Conservation (phyloP, 2,329 filamentous ascomycete species). For the Hypoxylon sp. region DNA sequence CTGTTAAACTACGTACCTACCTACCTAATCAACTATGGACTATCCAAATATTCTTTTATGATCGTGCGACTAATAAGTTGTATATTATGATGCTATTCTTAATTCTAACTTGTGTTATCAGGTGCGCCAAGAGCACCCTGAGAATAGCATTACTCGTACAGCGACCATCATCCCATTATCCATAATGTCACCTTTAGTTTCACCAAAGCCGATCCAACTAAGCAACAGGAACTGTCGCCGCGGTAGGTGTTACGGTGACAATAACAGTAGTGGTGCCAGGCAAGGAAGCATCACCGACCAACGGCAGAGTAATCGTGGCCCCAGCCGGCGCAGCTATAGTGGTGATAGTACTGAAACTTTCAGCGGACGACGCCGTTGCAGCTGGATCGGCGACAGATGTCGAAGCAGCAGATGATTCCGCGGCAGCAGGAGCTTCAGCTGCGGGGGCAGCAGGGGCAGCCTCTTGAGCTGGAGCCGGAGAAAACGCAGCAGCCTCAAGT, state of each 20-base stretch:
- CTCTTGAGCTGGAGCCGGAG: slow-evolving; percentile 43
- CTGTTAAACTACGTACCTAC: no score
- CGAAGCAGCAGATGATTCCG: no score
- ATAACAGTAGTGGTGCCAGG: slow-evolving; percentile 30
- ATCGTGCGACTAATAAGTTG: no score
- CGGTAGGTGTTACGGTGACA: slow-evolving; percentile 30
- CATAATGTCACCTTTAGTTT: not conserved
- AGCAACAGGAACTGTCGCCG: slow-evolving; percentile 17
- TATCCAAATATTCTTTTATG: no score
- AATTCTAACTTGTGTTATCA: no score
- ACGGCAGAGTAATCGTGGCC: slow-evolving; percentile 23
- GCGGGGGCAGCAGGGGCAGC: slow-evolving; percentile 32
- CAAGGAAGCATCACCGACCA: slow-evolving; percentile 4
- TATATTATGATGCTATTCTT: no score
- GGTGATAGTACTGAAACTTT: not conserved
- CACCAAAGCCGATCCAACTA: not conserved
- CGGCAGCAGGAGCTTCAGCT: slow-evolving; percentile 17
- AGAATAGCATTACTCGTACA: no score
- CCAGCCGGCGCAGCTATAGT: slow-evolving; percentile 7
- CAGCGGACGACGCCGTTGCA: slow-evolving; percentile 10
- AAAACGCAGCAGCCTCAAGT: slow-evolving; percentile 50
- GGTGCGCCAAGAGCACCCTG: no score
- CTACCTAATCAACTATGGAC: no score
- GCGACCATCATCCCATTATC: not conserved
- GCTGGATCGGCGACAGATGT: slow-evolving; percentile 7